Conservation (phyloP, 2,329 filamentous ascomycete species). For the Paracoccidioides brasiliensis region DNA sequence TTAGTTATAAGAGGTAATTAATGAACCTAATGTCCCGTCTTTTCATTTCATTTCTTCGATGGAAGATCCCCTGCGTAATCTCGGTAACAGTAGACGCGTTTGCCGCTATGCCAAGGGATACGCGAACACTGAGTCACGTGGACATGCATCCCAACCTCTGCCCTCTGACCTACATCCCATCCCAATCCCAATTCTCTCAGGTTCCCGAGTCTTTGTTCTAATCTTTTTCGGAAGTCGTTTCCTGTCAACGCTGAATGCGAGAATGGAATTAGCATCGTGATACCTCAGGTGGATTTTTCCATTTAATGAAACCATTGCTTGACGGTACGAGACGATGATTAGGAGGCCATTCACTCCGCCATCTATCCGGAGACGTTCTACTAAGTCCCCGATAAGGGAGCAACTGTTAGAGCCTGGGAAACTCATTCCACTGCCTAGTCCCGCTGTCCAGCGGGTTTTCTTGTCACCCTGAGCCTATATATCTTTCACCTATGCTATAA, state of each 20-base stretch:
- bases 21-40: background rate
- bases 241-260: background rate
- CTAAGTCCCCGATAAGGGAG: too few relatives aligned
- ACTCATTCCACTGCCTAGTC: too few relatives aligned
- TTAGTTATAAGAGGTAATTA: background rate
- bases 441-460: background rate
- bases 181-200: too few relatives aligned
- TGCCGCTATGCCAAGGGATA: conserved; percentile 1
- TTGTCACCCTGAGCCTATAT: background rate
- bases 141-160: background rate
- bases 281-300: background rate
- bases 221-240: background rate
- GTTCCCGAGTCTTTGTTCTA: too few relatives aligned
- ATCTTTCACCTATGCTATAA: background rate
- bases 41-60: background rate
- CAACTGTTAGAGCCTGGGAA: too few relatives aligned
- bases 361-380: too few relatives aligned
- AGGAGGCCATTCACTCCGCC: too few relatives aligned
- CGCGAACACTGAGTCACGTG: conserved; percentile 1
- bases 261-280: background rate
- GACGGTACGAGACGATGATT: too few relatives aligned
- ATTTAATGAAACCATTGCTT: background rate
- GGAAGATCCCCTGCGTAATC: background rate
- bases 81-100: background rate
- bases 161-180: too few relatives aligned